Evolutionary conservation across 257 asterid species (phyloP).

Genomic region (Solanum lycopersicoides): DNA sequence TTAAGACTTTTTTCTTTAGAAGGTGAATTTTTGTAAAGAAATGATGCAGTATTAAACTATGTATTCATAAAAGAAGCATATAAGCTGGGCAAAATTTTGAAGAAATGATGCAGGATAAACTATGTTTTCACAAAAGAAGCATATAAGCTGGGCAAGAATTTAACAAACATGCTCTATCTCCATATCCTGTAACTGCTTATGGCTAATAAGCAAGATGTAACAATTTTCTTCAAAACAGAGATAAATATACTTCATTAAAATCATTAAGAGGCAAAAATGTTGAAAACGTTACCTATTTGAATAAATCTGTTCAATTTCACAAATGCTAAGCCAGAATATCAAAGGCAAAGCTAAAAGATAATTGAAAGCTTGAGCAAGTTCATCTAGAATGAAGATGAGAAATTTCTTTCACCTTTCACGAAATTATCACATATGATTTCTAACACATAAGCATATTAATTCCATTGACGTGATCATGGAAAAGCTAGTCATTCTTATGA

Average conservation of each 20-base stretch:
- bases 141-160: neutral
- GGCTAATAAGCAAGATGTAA: neutral
- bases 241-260: neutral
- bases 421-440: neutral
- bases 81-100: no score
- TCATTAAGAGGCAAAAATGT: neutral
- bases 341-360: neutral
- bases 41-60: no score
- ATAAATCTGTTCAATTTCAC: neutral
- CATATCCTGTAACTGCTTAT: neutral
- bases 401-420: neutral
- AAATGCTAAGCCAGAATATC: neutral
- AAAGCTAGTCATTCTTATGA: neutral
- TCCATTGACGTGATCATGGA: neutral
- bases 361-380: neutral
- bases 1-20: no score
- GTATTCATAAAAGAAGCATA: no score
- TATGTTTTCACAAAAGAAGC: neutral
- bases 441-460: neutral
- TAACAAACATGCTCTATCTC: neutral
- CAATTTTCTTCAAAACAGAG: neutral
- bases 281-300: neutral
- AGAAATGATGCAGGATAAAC: neutral
- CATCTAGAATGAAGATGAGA: neutral
- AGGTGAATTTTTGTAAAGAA: no score